These are phyloP conservation scores for Geotrichum candidum DNA, from an alignment of 1,139 yeast species.

Conservation along the genomic window DNA sequence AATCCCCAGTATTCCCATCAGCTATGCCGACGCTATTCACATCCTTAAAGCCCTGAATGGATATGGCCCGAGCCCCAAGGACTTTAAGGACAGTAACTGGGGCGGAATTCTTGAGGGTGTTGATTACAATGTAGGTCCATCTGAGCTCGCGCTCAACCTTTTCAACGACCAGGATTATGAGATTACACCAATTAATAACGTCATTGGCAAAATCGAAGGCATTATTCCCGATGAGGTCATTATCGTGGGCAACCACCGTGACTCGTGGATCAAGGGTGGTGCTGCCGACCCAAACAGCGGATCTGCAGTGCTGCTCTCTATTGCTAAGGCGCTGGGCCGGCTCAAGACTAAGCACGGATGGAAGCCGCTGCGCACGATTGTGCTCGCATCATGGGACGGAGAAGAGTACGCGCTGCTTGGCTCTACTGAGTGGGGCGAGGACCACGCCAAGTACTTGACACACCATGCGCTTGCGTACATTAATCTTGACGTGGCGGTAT, in stretches of 20 bases:
- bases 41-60: slow-evolving; percentile 51
- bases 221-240: slow-evolving; percentile 44
- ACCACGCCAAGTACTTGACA: slow-evolving; percentile 39
- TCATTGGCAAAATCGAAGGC: slow-evolving; percentile 53
- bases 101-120: slow-evolving; percentile 44
- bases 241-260: slow-evolving; percentile 63
- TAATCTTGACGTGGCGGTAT: slow-evolving; percentile 56
- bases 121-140: slow-evolving; percentile 59
- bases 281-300: slow-evolving; percentile 72
- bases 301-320: slow-evolving; percentile 52
- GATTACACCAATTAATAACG: slow-evolving; percentile 53
- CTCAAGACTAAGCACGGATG: slow-evolving; percentile 47
- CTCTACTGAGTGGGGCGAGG: slow-evolving; percentile 66
- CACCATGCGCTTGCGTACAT: slow-evolving; percentile 52
- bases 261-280: slow-evolving; percentile 68
- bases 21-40: slow-evolving; percentile 52
- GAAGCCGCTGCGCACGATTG: slow-evolving; percentile 57
- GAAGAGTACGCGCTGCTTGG: slow-evolving; percentile 66
- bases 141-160: slow-evolving; percentile 46
- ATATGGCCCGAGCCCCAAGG: slow-evolving; percentile 40
- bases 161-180: slow-evolving; percentile 53
- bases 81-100: slow-evolving; percentile 40
- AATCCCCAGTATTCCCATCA: slow-evolving; percentile 60
- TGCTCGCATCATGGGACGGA: slow-evolving; percentile 67
- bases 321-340: slow-evolving; percentile 49